These are phyloP conservation scores for Helianthus tuberosus DNA, from an alignment of 129 eudicot genomes.

Conservation along the genomic window DNA sequence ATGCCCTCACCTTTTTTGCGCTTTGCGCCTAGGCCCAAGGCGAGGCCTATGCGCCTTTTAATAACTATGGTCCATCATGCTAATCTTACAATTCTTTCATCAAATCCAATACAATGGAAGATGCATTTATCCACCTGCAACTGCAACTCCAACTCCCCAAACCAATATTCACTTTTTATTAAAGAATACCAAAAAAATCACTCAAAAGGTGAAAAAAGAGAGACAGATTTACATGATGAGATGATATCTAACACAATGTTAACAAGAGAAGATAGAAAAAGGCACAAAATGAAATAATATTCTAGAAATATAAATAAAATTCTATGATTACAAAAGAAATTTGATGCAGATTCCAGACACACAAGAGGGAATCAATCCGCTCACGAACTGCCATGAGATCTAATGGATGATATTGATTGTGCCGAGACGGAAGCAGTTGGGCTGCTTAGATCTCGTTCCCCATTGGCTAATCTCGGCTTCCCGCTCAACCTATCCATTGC, in stretches of 20 bases:
- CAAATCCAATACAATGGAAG: constrained; percentile 17
- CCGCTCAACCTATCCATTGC: constrained; percentile 90
- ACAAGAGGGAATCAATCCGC: constrained; percentile 29
- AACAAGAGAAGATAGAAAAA: constrained; percentile 2
- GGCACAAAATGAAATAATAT: constrained; percentile 6
- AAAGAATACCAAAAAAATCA: constrained; percentile 29
- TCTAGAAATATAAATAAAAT: constrained; percentile 23
- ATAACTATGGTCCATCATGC: too few relatives aligned
- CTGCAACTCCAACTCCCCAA: constrained; percentile 23
- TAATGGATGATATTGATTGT: constrained; percentile 80
- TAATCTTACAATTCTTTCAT: background rate
- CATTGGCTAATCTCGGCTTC: constrained; percentile 69
- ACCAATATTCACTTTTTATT: constrained; percentile 5
- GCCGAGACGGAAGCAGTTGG: constrained; percentile 98
- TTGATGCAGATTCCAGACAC: constrained; percentile 13
- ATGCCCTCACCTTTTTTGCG: too few relatives aligned
- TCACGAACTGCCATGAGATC: constrained; percentile 92
- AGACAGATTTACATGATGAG: constrained; percentile 51
- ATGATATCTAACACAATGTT: constrained; percentile 27
- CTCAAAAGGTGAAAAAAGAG: constrained; percentile 20
- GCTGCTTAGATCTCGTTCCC: constrained; percentile 81
- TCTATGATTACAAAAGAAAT: constrained; percentile 44
- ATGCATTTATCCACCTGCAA: constrained; percentile 5
- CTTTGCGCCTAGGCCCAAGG: too few relatives aligned
- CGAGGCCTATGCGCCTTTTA: too few relatives aligned